Evolutionary conservation across 495 filamentous ascomycete species (phyloP).

Genomic region (Cercophora samala): DNA sequence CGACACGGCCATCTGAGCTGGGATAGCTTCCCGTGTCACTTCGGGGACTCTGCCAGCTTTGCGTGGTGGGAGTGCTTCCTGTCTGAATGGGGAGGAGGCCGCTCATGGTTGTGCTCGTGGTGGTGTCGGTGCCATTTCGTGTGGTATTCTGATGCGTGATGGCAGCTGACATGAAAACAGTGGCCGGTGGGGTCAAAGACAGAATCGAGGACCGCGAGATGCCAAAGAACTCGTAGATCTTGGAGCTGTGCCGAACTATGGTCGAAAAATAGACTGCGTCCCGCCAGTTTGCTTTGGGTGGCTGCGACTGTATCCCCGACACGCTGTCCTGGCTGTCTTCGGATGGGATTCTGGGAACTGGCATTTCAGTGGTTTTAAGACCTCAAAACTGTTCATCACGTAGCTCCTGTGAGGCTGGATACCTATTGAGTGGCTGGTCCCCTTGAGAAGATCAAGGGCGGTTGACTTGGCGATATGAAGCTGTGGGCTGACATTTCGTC

Average conservation of each 20-base stretch:
- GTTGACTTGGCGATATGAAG: too few species aligned
- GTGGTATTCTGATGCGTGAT: not conserved
- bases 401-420: too few species aligned
- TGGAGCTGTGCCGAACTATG: slow-evolving; percentile 22
- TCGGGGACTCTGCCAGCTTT: not conserved
- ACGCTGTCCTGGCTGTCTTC: not conserved
- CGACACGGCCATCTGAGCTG: not conserved
- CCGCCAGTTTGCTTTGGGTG: not conserved
- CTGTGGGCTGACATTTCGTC: too few species aligned
- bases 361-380: not conserved
- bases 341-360: not conserved
- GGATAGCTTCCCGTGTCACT: not conserved
- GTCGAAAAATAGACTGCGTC: slow-evolving; percentile 19
- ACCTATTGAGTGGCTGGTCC: too few species aligned
- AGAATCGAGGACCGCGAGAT: slow-evolving; percentile 15
- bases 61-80: not conserved
- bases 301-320: not conserved
- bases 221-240: slow-evolving; percentile 31
- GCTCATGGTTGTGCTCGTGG: slow-evolving; percentile 1
- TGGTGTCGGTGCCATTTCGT: not conserved
- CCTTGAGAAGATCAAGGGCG: too few species aligned
- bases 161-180: not conserved
- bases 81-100: not conserved
- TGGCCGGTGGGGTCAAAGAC: not conserved
- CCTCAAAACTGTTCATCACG: too few species aligned